phyloP scores from a whole-genome alignment of 768 basidiomycete genomes.

The Boletus sp. region DNA sequence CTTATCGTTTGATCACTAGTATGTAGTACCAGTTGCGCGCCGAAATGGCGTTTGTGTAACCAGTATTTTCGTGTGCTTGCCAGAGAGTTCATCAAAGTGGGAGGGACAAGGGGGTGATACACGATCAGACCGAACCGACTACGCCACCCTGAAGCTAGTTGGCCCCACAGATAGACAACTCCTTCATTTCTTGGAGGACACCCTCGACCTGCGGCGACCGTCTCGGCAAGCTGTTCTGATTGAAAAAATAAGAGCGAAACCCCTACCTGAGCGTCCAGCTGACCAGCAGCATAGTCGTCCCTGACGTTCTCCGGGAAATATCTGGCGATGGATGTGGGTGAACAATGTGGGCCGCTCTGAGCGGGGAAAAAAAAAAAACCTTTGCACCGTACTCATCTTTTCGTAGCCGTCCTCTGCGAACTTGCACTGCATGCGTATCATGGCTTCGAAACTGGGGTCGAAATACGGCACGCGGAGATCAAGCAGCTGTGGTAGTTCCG shows the following conservation, averaged over 20 bases:
- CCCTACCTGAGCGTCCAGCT: conserved; percentile 85
- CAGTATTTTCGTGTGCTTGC: conserved; percentile 2
- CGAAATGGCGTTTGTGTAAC: conserved; percentile 12
- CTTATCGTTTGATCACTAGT: conserved; percentile 12
- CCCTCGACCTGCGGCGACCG: conserved; percentile 69
- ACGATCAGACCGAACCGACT: neutral
- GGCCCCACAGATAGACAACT: conserved; percentile 88
- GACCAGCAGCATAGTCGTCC: conserved; percentile 96
- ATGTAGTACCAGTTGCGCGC: conserved; percentile 21
- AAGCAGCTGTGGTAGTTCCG: conserved; percentile 86
- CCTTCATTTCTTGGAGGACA: conserved; percentile 95
- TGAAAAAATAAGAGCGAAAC: neutral
- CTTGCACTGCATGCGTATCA: conserved; percentile 97
- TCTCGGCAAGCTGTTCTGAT: neutral
- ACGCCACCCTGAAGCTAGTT: conserved; percentile 18
- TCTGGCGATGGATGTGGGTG: conserved; percentile 35
- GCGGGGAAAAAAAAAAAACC: conserved; percentile 40
- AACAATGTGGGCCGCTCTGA: neutral
- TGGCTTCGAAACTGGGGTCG: conserved; percentile 97
- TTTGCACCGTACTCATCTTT: conserved; percentile 90
- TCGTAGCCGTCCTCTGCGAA: conserved; percentile 99
- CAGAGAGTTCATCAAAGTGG: neutral
- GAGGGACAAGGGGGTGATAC: conserved; percentile 1
- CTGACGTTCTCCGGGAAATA: conserved; percentile 88
- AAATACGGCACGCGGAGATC: conserved; percentile 97